phyloP scores from a whole-genome alignment of 108 stramenopile genomes.

The Fistulifera solaris region DNA sequence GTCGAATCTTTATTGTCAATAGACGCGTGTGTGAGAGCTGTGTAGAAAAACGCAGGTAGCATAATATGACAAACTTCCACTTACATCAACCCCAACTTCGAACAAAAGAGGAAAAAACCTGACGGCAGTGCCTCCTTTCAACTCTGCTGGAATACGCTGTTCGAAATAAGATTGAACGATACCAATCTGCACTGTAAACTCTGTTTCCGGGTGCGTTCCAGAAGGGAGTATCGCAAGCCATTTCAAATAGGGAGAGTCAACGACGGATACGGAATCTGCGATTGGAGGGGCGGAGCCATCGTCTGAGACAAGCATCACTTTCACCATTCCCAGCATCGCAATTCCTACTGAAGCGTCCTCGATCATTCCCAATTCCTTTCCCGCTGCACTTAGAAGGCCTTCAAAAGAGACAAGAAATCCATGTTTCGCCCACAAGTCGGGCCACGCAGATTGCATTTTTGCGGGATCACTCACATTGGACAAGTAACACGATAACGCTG shows the following conservation, averaged over 20 bases:
- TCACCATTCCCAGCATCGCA: conserved; percentile 71
- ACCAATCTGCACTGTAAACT: conserved; percentile 57
- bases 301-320: conserved; percentile 47
- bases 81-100: conserved; percentile 77
- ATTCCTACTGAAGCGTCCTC: conserved; percentile 82
- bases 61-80: too few species aligned
- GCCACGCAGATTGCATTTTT: conserved; percentile 38
- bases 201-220: conserved; percentile 14
- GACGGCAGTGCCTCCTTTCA: conserved; percentile 47
- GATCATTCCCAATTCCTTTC: conserved; percentile 85
- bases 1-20: too few species aligned
- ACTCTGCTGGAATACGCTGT: conserved; percentile 48
- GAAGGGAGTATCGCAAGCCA: conserved; percentile 38
- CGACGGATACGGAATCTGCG: not conserved
- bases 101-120: conserved; percentile 75
- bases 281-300: conserved; percentile 31
- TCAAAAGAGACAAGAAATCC: conserved; percentile 83
- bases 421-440: conserved; percentile 63
- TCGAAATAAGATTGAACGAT: conserved; percentile 54
- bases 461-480: conserved; percentile 45
- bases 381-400: conserved; percentile 77
- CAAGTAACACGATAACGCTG: conserved; percentile 68
- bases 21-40: too few species aligned
- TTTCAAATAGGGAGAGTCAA: conserved; percentile 52
- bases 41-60: too few species aligned